A percentile compares a stretch with the other conserved stretches of the same genome.
Conservation (phyloP, 345 rosid genomes). For the sweet orange (Citrus sinensis) region DNA sequence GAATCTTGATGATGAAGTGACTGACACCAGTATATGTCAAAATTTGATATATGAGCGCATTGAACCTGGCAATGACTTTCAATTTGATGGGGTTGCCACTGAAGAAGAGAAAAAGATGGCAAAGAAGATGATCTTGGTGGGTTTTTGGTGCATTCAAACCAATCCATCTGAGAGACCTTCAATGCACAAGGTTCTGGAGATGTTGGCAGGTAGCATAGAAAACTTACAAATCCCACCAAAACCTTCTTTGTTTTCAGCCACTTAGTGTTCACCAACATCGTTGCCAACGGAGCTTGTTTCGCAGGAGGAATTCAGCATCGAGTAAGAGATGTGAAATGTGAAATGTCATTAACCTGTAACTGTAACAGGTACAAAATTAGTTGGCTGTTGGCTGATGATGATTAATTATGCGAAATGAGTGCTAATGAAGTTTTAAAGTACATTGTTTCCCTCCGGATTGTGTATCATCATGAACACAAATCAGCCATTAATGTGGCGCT, state of each 20-base stretch:
- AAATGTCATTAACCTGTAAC: background rate
- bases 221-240: conserved; percentile 14
- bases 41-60: conserved; percentile 13
- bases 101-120: conserved; percentile 14
- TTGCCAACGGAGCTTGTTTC: background rate
- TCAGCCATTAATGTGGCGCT: no score
- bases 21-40: conserved; percentile 16
- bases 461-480: no score
- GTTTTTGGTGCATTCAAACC: conserved; percentile 50
- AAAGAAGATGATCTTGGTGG: conserved; percentile 31
- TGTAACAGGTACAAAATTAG: background rate
- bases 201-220: conserved; percentile 21
- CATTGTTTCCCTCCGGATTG: no score
- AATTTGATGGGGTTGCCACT: background rate
- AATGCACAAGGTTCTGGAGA: conserved; percentile 33
- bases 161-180: conserved; percentile 44
- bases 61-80: background rate
- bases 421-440: no score
- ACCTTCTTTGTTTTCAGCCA: background rate
- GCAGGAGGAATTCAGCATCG: background rate
- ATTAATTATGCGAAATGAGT: no score
- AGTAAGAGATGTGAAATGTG: background rate
- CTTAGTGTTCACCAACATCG: background rate
- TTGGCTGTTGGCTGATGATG: background rate
- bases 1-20: background rate